phyloP scores from a whole-genome alignment of 495 filamentous ascomycete species.

The Aspergillus mulundensis region DNA sequence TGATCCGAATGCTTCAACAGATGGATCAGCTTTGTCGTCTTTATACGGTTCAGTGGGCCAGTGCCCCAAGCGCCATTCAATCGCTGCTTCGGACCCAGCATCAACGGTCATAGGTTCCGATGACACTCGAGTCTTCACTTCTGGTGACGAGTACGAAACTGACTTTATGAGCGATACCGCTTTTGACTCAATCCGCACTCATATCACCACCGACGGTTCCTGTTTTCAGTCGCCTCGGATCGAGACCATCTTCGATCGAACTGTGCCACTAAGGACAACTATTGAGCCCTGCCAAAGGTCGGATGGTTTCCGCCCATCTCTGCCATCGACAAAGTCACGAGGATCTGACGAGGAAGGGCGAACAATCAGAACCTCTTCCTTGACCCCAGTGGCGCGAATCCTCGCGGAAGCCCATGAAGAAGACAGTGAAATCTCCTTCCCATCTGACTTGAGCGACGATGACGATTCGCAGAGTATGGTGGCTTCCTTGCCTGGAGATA shows the following conservation, averaged over 20 bases:
- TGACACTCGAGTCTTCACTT: slow-evolving; percentile 68
- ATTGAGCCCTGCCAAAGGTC: slow-evolving; percentile 58
- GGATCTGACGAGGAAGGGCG: background rate
- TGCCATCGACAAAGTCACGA: slow-evolving; percentile 29
- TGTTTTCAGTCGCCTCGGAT: slow-evolving; percentile 56
- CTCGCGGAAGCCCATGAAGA: slow-evolving; percentile 8
- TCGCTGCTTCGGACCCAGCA: slow-evolving; percentile 62
- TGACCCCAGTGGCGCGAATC: slow-evolving; percentile 32
- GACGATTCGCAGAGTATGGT: slow-evolving; percentile 33
- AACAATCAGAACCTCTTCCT: background rate
- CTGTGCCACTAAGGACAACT: slow-evolving; percentile 54
- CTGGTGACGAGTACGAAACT: slow-evolving; percentile 78
- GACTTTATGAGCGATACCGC: slow-evolving; percentile 86
- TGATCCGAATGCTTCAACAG: slow-evolving; percentile 25
- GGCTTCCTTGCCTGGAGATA: slow-evolving; percentile 29
- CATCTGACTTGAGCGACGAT: slow-evolving; percentile 25
- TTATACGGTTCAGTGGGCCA: slow-evolving; percentile 34
- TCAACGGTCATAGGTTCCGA: slow-evolving; percentile 85
- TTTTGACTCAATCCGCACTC: slow-evolving; percentile 86
- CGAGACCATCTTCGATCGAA: slow-evolving; percentile 86
- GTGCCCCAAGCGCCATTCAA: slow-evolving; percentile 43
- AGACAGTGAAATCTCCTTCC: slow-evolving; percentile 22
- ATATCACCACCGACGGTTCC: slow-evolving; percentile 59
- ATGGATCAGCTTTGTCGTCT: slow-evolving; percentile 27
- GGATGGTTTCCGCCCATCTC: slow-evolving; percentile 45